Evolutionary conservation across 164 flowering plant species (phyloP), one percentile per base, ranked within the genome.

Genomic region (Aristolochia contorta): DNA sequence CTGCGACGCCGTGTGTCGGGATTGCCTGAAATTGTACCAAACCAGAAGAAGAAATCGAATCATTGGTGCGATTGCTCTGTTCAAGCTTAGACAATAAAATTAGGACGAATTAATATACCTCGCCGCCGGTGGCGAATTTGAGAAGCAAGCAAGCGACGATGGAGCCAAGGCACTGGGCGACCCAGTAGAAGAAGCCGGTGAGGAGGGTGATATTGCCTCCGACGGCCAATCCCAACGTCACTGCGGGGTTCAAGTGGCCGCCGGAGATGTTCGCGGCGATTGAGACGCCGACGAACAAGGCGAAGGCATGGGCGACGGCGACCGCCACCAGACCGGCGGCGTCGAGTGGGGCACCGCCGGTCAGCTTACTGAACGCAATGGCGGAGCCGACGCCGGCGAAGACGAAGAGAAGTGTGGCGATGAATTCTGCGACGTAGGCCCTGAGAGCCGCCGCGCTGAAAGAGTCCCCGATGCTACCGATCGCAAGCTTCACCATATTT

Each of bases 301-400:
- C 89, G 49, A 86, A 82, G 12, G 79, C 93, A 69, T 86, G 93
- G 21, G 86, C 85, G 47, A 86, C 56, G 2, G 93, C 89, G 25
- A 83, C 64, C 6, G 89, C 87, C 32, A 86, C 84, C 0, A 86
- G 77, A 13, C 93, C 93, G 1, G 90, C 68, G 15, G 89, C 84
- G 69, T 77, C 81, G 54, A 83, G 56, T 2, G 84, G 71, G 16
- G 78, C 93, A 65, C 76, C 83, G 0, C 80, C 27, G 6, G 86
- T 81, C 12, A 85, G 63, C 74, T 78, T 77, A 54, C 92, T 64
- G 59, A 47, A 82, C 57, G 92, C 80, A 30, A 86, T 78, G 27
- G 92, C 92, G 0, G 92, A 86, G 13, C 92, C 92, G 57, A 83
- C 89, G 9, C 89, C 89, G 16, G 92, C 92, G 49, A 86, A 84